Evolutionary conservation across 139 green algal genomes (phyloP).

Genomic region (Chlamydomonas urium): DNA sequence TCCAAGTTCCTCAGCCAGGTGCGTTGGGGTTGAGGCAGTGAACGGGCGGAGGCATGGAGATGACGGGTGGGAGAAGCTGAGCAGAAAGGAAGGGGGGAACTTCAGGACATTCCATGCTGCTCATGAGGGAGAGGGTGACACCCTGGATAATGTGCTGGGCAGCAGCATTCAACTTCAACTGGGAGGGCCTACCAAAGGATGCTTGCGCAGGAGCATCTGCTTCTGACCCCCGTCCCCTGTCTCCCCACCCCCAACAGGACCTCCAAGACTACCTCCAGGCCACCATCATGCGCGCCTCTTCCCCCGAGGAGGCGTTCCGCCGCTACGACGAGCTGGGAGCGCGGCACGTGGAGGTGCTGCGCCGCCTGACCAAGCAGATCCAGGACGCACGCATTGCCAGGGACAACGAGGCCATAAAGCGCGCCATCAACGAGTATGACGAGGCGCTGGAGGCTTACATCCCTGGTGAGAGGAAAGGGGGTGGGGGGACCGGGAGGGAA

Average conservation of each 20-base stretch:
- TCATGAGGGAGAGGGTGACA: no score
- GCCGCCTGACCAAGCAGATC: constrained; percentile 72
- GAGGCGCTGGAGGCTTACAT: constrained; percentile 75
- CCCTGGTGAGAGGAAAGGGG: constrained; percentile 19
- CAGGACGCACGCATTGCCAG: constrained; percentile 61
- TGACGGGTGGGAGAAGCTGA: no score
- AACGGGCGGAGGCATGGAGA: no score
- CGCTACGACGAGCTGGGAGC: constrained; percentile 60
- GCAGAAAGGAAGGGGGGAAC: no score
- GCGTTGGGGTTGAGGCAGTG: no score
- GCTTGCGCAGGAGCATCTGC: no score
- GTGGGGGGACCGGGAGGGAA: no score
- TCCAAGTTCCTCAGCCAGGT: constrained; percentile 49
- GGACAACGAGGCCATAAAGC: constrained; percentile 71
- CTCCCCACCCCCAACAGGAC: not conserved
- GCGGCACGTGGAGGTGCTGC: constrained; percentile 68
- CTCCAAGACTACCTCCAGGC: constrained; percentile 40
- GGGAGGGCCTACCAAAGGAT: no score
- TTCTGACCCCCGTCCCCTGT: not conserved
- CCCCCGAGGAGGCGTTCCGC: constrained; percentile 54
- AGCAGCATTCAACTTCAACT: no score
- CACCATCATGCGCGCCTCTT: constrained; percentile 51
- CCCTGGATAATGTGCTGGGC: no score
- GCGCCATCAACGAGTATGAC: constrained; percentile 76
- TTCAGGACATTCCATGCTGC: no score